Conservation (phyloP, 345 rosid species). For the Salix suchowensis region DNA sequence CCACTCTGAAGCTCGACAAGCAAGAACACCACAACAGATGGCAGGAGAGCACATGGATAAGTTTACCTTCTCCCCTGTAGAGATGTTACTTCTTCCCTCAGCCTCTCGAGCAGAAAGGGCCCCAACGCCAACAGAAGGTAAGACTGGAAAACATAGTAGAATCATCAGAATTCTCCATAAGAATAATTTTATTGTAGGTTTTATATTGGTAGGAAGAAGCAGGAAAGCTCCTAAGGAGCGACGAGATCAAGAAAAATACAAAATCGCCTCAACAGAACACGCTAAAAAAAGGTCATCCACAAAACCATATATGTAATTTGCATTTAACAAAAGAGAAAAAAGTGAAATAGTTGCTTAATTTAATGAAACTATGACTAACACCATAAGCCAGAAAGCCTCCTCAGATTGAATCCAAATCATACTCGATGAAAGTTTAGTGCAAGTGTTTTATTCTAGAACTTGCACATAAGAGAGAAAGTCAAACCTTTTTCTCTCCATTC, state of each 20-base stretch:
- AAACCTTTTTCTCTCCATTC: not conserved
- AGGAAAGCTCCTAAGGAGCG: not conserved
- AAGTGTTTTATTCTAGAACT: not conserved
- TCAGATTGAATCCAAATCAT: not conserved
- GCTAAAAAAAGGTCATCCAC: not conserved
- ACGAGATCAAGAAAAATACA: not conserved
- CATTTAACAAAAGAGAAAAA: not conserved
- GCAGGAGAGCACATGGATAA: not conserved
- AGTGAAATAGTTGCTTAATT: not conserved
- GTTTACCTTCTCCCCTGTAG: conserved; percentile 84
- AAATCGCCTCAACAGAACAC: not conserved
- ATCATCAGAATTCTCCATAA: not conserved
- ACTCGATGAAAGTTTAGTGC: not conserved
- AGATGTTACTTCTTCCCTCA: conserved; percentile 82
- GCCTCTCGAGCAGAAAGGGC: conserved; percentile 96
- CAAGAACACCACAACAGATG: not conserved
- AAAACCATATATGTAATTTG: not conserved
- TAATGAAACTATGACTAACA: not conserved
- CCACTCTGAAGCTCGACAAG: not conserved
- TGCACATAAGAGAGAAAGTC: not conserved
- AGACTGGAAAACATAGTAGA: conserved; percentile 42
- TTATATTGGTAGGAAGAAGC: not conserved
- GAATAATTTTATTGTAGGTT: not conserved
- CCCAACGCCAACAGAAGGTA: conserved; percentile 95
- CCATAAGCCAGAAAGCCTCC: not conserved